These are phyloP conservation scores for Sanghuangporus sanghuang DNA, from an alignment of 1,284 basidiomycete species.

Conservation along the genomic window DNA sequence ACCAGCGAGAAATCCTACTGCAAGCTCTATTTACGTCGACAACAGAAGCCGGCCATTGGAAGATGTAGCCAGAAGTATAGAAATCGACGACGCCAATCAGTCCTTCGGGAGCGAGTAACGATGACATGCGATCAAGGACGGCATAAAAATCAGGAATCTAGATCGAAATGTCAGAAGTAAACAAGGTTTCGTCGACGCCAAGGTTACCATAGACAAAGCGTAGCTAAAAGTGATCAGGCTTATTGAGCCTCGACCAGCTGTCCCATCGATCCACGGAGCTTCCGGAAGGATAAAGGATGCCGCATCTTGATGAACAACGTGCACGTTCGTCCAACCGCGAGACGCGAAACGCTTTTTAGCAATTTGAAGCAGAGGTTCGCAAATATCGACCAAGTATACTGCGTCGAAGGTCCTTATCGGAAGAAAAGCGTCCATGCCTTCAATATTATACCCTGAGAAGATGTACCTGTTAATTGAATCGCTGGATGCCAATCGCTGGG, in stretches of 20 bases:
- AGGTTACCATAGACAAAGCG: neutral
- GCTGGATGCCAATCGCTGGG: neutral
- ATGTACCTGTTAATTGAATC: neutral
- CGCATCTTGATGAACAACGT: constrained; percentile 74
- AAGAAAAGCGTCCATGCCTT: constrained; percentile 73
- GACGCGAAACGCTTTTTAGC: constrained; percentile 65
- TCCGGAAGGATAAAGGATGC: constrained; percentile 61
- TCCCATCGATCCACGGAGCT: constrained; percentile 35
- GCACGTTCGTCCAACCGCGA: constrained; percentile 73
- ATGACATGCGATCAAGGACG: constrained; percentile 66
- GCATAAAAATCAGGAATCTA: constrained; percentile 73
- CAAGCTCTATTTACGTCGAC: constrained; percentile 68
- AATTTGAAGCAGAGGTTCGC: constrained; percentile 70
- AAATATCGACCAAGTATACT: constrained; percentile 74
- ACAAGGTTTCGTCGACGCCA: neutral
- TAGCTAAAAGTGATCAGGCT: constrained; percentile 68
- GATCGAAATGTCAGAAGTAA: neutral
- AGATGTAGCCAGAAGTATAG: constrained; percentile 59
- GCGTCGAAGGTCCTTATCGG: constrained; percentile 62
- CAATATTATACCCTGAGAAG: constrained; percentile 67
- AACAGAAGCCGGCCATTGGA: constrained; percentile 46
- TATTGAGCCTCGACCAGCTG: constrained; percentile 50
- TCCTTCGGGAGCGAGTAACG: constrained; percentile 64
- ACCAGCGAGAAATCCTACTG: constrained; percentile 72
- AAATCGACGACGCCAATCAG: constrained; percentile 76